Base-by-base conservation (phyloP, 805 yeast species). In the Candida taoyuanica region DNA sequence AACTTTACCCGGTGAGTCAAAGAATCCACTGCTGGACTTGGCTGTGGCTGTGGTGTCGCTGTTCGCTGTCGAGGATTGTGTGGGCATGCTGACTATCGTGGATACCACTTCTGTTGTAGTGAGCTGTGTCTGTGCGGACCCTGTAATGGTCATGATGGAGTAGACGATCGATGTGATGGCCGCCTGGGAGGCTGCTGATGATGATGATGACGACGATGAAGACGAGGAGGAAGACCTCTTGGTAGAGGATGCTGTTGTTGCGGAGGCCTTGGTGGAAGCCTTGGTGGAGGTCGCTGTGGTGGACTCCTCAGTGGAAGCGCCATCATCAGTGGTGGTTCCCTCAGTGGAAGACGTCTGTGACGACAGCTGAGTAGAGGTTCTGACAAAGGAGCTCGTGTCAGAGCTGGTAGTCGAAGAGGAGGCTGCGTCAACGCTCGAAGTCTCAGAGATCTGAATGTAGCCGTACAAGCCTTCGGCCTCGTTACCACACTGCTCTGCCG, bases 1-100 rank as follows among this genome's bases (percentile, higher is more conserved):
- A 1, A 85, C 91, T 51, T 80, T 81, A 0, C 89, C 91, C 26
- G 71, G 72, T 28, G 74, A 65, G 39, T 73, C 68, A 62, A 81
- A 85, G 55, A 81, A 84, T 3, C 41, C 36, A 3, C 17, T 19
- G 3, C 76, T 62, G 20, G 52, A 53, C 49, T 52, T 43, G 46
- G 37, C 6, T 50, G 43, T 33, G 9, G 28, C n/a, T 8, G 25
- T 8, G 18, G 51, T 18, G 5, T 50, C 32, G n/a, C 6, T 14
- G 12, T 47, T 35, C 4, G 43, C 16, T 6, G 46, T 25, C 1
- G 52, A 20, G 12, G 59, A 40, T 4, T 42, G 18, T 6, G 60
- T 24, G 13, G 57, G 49, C n/a, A 51, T 15, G 12, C 49, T 29
- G 9, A 56, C 20, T 7, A 55, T 31, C 3, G 60, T 48, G 2